Base-by-base conservation (phyloP, 2,329 filamentous ascomycete species). In the Colletotrichum spaethianum region DNA sequence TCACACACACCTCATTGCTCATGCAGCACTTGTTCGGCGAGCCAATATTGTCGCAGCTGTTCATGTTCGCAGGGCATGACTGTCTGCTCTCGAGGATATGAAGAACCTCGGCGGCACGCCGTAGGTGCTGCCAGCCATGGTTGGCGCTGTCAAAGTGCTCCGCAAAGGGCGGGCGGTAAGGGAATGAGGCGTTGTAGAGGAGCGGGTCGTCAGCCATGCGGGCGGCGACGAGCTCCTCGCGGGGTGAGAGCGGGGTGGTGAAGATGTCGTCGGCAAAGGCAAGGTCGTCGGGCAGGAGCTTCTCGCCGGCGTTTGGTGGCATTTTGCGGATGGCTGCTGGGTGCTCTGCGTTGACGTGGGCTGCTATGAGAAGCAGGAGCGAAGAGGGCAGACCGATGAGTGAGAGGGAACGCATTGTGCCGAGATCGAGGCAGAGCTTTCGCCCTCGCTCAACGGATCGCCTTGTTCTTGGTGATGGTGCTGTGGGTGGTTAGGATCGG, bases 21-120 rank as follows among this genome's bases (percentile, higher is more conserved):
- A 86, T 83, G 80, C 94, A 96, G 83, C 94, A 96, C 80, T 92
- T 93, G 80, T 94, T 89, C 1, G 92, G 89, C 56, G 89, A 87
- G 9, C 88, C 89, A 75, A 94, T 92, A 23, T 82, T 82, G 20
- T 86, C 85, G 80, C 94, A 96, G 78, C 86, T 88, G 46, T 83
- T 85, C 66, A 93, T 95, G 31, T 89, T 92, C 0, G 82, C 80
- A 0, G 93, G 93, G 77, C 94, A 96, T 52, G 91, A 93, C 31
- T 88, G 87, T 71, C 93, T 87, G 73, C 86, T 86, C 72, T 88
- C 81, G 8, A 92, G 82, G 11, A 85, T 78, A 2, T 84, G 80
- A 33, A 91, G 78, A 9, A 79, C 86, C 63, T 85, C 85, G 48
- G 81, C 83, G 9, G 86, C 85, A 4, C 86, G 84, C 2, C 84